These are phyloP conservation scores for Colletotrichum paranaense DNA, from an alignment of 2,329 filamentous ascomycete species.

Conservation along the genomic window DNA sequence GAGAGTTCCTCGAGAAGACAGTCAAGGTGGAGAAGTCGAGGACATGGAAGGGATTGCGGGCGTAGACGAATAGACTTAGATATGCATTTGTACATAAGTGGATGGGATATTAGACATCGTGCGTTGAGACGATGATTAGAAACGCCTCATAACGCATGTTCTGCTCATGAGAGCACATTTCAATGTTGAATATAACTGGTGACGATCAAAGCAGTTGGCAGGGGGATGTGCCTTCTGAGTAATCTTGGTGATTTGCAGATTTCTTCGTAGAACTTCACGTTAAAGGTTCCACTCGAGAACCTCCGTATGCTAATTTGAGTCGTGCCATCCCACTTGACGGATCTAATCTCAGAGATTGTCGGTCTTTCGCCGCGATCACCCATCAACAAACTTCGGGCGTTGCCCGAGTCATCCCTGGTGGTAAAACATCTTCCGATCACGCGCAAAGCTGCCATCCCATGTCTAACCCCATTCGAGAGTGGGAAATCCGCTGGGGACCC, in stretches of 20 bases:
- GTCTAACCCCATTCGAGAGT: conserved; percentile 6
- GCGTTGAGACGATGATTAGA: not conserved
- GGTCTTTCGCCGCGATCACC: not conserved
- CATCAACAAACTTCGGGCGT: conserved; percentile 7
- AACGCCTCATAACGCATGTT: not conserved
- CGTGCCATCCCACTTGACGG: not conserved
- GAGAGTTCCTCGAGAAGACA: conserved; percentile 35
- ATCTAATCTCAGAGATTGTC: not conserved
- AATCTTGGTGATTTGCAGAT: not conserved
- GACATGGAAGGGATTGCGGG: conserved; percentile 28
- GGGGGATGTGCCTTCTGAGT: not conserved
- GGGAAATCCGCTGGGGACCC: conserved; percentile 12
- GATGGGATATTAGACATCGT: not conserved
- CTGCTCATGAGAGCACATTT: not conserved
- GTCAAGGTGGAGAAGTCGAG: conserved; percentile 33
- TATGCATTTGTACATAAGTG: not conserved
- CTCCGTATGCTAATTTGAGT: not conserved
- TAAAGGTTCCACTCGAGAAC: not conserved
- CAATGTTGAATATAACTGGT: too few relatives aligned
- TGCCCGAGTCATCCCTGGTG: conserved; percentile 10
- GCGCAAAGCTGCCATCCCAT: conserved; percentile 8
- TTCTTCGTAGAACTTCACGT: not conserved
- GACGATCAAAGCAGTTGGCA: not conserved
- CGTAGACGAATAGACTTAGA: not conserved
- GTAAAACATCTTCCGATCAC: not conserved